Evolutionary conservation across 352 stramenopile genomes (phyloP).

Genomic region (Phytopythium sindhum): DNA sequence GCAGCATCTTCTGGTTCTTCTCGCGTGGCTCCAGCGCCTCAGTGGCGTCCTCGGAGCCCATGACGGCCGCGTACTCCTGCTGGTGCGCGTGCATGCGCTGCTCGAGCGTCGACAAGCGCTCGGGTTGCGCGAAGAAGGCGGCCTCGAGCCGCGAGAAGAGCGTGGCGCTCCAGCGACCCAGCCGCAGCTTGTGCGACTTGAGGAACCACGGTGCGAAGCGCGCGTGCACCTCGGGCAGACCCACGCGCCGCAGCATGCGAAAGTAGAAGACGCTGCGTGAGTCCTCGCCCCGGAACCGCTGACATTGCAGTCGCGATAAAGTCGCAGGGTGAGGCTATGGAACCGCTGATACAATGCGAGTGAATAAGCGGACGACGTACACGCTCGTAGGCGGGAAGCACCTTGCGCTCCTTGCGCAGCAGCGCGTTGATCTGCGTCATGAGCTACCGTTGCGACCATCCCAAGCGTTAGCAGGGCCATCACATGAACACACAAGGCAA

Average conservation of each 20-base stretch:
- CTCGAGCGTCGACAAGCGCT: constrained; percentile 61
- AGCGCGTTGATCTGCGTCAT: constrained; percentile 69
- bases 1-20: constrained; percentile 56
- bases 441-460: constrained; percentile 25
- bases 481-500: not conserved
- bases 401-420: constrained; percentile 57
- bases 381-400: constrained; percentile 40
- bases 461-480: not conserved
- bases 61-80: constrained; percentile 35
- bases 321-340: not conserved
- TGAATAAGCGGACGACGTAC: constrained; percentile 19
- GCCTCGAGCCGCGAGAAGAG: constrained; percentile 65
- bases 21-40: constrained; percentile 30
- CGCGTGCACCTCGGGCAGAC: constrained; percentile 65
- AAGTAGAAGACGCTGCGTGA: constrained; percentile 73
- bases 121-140: constrained; percentile 51
- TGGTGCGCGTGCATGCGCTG: constrained; percentile 56
- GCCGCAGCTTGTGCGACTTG: constrained; percentile 65
- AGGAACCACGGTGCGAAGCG: constrained; percentile 77
- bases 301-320: not conserved
- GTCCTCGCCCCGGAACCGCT: constrained; percentile 68
- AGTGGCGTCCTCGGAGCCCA: constrained; percentile 8
- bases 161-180: constrained; percentile 66
- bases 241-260: constrained; percentile 67
- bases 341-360: not conserved